These are phyloP conservation scores for Mallotus nudiflorus DNA, from an alignment of 345 rosid species.

Conservation along the genomic window DNA sequence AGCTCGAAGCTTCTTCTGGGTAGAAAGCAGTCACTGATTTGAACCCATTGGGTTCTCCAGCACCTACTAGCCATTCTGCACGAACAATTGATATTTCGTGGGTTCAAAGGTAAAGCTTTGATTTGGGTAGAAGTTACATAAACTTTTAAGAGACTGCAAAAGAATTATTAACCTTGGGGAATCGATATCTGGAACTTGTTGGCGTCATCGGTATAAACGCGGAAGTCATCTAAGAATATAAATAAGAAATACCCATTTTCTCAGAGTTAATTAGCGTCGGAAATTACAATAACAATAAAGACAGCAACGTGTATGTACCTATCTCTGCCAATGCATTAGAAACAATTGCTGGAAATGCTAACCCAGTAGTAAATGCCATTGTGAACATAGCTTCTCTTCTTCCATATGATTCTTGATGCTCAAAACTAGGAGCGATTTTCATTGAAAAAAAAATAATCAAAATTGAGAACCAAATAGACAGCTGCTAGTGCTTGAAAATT, in stretches of 20 bases:
- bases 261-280: too few relatives aligned
- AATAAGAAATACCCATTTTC: too few relatives aligned
- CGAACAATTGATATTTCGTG: neutral
- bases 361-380: constrained; percentile 43
- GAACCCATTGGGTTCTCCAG: constrained; percentile 73
- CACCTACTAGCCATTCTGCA: constrained; percentile 78
- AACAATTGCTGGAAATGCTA: constrained; percentile 44
- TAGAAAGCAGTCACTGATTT: constrained; percentile 85
- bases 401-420: constrained; percentile 1
- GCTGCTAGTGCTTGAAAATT: constrained; percentile 1
- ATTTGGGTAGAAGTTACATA: neutral
- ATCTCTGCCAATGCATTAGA: constrained; percentile 44
- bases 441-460: constrained; percentile 5
- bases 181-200: constrained; percentile 82
- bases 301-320: constrained; percentile 9
- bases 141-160: too few relatives aligned
- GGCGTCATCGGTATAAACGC: constrained; percentile 59
- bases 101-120: neutral
- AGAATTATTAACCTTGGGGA: constrained; percentile 60
- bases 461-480: neutral
- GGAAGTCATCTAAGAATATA: constrained; percentile 20
- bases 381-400: constrained; percentile 64
- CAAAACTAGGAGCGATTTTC: constrained; percentile 8
- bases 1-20: constrained; percentile 55
- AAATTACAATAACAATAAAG: neutral